Conservation (phyloP, 2,329 filamentous ascomycete genomes). For the Sclerotinia glacialis region DNA sequence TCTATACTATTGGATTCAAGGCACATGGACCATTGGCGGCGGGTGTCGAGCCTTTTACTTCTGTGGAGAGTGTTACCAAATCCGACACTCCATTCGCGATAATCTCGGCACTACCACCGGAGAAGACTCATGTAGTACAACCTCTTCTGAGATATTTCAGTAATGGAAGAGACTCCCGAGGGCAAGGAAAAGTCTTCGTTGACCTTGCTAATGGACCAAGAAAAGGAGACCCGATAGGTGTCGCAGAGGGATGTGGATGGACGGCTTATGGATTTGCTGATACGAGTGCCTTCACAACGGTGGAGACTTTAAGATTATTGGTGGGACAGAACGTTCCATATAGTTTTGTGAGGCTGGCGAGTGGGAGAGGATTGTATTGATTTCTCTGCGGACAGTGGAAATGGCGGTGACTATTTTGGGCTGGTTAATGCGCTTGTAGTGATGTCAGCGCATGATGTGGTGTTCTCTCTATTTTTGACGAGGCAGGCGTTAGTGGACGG, state of each 20-base stretch:
- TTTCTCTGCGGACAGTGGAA: background rate
- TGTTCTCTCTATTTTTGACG: conserved; percentile 3
- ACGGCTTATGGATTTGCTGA: conserved; percentile 76
- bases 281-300: conserved; percentile 79
- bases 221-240: conserved; percentile 64
- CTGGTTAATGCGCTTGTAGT: background rate
- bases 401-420: background rate
- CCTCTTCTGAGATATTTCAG: conserved; percentile 73
- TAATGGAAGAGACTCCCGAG: conserved; percentile 26
- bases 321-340: conserved; percentile 86
- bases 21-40: conserved; percentile 59
- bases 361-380: conserved; percentile 51
- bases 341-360: conserved; percentile 78
- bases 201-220: conserved; percentile 66
- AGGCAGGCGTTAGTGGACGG: background rate
- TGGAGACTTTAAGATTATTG: conserved; percentile 73
- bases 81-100: conserved; percentile 79
- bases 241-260: conserved; percentile 74
- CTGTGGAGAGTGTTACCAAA: conserved; percentile 76
- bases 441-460: background rate
- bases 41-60: conserved; percentile 62
- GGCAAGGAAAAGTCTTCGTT: conserved; percentile 67
- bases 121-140: conserved; percentile 75
- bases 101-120: conserved; percentile 72
- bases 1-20: conserved; percentile 82